phyloP scores from a whole-genome alignment of 768 basidiomycete species.

The Tulasnella sp. region DNA sequence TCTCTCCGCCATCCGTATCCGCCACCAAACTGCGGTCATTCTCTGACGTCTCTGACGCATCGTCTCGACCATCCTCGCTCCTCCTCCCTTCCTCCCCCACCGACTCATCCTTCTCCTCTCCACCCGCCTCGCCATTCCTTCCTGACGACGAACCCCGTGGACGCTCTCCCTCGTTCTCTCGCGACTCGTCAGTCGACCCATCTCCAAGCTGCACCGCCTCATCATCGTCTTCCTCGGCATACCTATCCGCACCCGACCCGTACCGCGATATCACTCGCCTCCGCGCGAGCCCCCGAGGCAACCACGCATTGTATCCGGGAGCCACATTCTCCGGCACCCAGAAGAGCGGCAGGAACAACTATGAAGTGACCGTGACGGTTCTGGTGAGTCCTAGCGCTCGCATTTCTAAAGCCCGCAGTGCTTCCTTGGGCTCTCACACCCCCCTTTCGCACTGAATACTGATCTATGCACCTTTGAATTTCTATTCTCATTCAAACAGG shows the following conservation, averaged over 20 bases:
- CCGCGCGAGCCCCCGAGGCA: slow-evolving; percentile 57
- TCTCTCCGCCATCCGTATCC: neutral
- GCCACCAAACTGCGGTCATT: neutral
- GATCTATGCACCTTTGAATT: neutral
- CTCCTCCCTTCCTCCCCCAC: neutral
- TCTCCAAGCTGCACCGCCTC: neutral
- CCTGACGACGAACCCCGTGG: neutral
- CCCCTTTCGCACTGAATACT: neutral
- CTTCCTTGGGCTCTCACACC: neutral
- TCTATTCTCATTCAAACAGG: slow-evolving; percentile 34
- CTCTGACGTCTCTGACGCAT: neutral
- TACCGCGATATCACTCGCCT: slow-evolving; percentile 64
- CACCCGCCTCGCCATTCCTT: neutral
- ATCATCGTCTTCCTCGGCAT: neutral
- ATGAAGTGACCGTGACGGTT: slow-evolving; percentile 88
- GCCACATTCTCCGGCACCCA: slow-evolving; percentile 84
- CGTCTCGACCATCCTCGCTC: neutral
- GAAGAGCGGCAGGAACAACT: slow-evolving; percentile 86
- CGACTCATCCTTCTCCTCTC: neutral
- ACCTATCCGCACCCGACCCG: slow-evolving; percentile 39
- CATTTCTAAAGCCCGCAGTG: neutral
- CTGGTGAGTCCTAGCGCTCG: slow-evolving; percentile 45
- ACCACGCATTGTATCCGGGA: slow-evolving; percentile 79
- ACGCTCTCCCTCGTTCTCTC: neutral
- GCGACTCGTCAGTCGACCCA: neutral